These are phyloP conservation scores for Cercospora sesami DNA, from an alignment of 2,329 filamentous ascomycete genomes.

Conservation along the genomic window DNA sequence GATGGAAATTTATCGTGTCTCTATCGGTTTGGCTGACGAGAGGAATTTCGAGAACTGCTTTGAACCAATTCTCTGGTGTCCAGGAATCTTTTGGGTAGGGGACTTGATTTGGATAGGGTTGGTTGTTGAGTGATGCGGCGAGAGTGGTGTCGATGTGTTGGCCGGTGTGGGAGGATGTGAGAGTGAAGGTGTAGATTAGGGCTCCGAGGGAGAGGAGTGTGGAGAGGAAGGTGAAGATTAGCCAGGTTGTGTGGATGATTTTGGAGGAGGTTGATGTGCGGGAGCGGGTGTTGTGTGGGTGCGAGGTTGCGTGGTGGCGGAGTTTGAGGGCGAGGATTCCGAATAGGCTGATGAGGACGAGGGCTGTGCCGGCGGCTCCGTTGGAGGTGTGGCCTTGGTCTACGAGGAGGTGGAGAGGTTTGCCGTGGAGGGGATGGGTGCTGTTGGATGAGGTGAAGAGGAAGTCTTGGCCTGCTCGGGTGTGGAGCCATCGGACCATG, in stretches of 20 bases:
- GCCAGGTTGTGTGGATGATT: slow-evolving; percentile 29
- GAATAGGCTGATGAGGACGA: slow-evolving; percentile 34
- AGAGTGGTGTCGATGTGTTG: slow-evolving; percentile 32
- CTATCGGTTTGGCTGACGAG: slow-evolving; percentile 21
- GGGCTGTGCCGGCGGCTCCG: slow-evolving; percentile 36
- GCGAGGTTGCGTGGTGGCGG: slow-evolving; percentile 13
- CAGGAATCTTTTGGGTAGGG: slow-evolving; percentile 32
- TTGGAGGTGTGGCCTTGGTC: slow-evolving; percentile 38
- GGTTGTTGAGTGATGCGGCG: slow-evolving; percentile 29
- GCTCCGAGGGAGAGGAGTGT: slow-evolving; percentile 31
- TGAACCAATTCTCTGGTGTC: slow-evolving; percentile 38
- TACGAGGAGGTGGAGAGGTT: slow-evolving; percentile 40
- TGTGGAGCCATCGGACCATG: slow-evolving; percentile 36
- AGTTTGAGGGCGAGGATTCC: slow-evolving; percentile 32
- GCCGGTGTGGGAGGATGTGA: slow-evolving; percentile 27
- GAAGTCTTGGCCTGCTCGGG: slow-evolving; percentile 30
- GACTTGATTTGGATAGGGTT: slow-evolving; percentile 33
- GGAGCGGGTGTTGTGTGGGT: slow-evolving; percentile 4
- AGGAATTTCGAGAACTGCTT: slow-evolving; percentile 30
- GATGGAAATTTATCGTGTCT: slow-evolving; percentile 23
- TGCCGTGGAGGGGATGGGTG: slow-evolving; percentile 43
- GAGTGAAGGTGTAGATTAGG: slow-evolving; percentile 32
- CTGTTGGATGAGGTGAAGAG: slow-evolving; percentile 26
- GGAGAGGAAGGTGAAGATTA: slow-evolving; percentile 30
- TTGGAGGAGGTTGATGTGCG: background rate